Conservation (phyloP, 1,284 basidiomycete genomes). For the Dichomitus squalens region DNA sequence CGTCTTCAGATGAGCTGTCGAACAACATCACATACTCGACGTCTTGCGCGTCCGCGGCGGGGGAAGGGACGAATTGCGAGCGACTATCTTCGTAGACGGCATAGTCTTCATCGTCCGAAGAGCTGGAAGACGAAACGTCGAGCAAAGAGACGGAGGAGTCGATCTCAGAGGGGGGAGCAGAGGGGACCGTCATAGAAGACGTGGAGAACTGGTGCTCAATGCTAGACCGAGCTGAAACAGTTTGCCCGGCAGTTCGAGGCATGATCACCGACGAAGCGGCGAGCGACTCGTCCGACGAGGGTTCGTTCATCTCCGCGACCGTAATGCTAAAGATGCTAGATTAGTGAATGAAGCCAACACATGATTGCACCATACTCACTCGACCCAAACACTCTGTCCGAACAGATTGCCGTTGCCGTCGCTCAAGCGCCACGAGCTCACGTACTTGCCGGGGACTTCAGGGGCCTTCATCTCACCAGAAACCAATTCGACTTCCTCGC, state of each 20-base stretch:
- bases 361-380: constrained; percentile 45
- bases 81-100: constrained; percentile 62
- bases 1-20: constrained; percentile 61
- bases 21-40: constrained; percentile 72
- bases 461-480: constrained; percentile 83
- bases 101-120: constrained; percentile 45
- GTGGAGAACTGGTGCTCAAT: constrained; percentile 24
- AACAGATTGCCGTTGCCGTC: constrained; percentile 63
- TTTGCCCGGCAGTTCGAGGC: constrained; percentile 46
- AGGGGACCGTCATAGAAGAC: constrained; percentile 35
- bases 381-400: constrained; percentile 76
- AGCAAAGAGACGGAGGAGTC: constrained; percentile 61
- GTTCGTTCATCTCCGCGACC: constrained; percentile 54
- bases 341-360: constrained; percentile 5
- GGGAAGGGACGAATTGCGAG: constrained; percentile 39
- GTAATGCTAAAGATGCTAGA: constrained; percentile 50
- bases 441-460: constrained; percentile 69
- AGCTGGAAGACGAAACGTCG: constrained; percentile 53
- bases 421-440: constrained; percentile 74
- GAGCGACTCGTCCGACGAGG: constrained; percentile 45
- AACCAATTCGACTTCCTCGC: constrained; percentile 63
- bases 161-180: constrained; percentile 45
- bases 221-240: constrained; percentile 19
- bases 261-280: constrained; percentile 72
- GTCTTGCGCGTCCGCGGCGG: constrained; percentile 34